Evolutionary conservation across 805 yeast genomes (phyloP).

Genomic region (Candida maris): DNA sequence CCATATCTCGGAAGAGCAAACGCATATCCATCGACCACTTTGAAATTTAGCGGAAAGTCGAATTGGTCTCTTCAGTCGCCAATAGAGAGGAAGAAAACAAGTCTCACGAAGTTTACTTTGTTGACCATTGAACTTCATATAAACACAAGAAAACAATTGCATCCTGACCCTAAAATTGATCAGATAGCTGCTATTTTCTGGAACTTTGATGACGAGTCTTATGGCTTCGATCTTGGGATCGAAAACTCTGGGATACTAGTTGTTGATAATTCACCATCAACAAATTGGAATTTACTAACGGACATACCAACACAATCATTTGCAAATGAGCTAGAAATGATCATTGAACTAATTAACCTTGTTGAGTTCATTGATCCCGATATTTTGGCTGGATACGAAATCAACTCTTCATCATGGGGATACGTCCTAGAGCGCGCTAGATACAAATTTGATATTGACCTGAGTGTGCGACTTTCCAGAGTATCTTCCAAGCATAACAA

Average conservation of each 20-base stretch:
- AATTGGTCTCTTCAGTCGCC: slow-evolving; percentile 29
- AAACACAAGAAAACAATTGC: slow-evolving; percentile 42
- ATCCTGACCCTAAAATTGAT: slow-evolving; percentile 68
- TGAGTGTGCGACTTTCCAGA: slow-evolving; percentile 60
- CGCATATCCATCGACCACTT: too few relatives aligned
- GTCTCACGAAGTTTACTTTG: slow-evolving; percentile 49
- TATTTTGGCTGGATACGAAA: slow-evolving; percentile 79
- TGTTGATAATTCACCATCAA: slow-evolving; percentile 3
- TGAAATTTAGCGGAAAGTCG: too few relatives aligned
- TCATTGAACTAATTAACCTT: slow-evolving; percentile 50
- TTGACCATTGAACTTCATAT: slow-evolving; percentile 68
- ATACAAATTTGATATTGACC: slow-evolving; percentile 43
- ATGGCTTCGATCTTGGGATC: slow-evolving; percentile 32
- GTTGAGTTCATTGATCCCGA: slow-evolving; percentile 79
- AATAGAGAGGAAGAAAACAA: slow-evolving; percentile 30
- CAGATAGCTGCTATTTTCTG: slow-evolving; percentile 59
- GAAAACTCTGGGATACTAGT: slow-evolving; percentile 37
- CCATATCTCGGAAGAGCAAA: too few relatives aligned
- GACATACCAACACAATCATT: slow-evolving; percentile 37
- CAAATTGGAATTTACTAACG: slow-evolving; percentile 14
- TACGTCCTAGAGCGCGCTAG: slow-evolving; percentile 67
- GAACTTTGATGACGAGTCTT: slow-evolving; percentile 47
- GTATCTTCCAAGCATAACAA: slow-evolving; percentile 46
- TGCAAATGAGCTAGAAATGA: slow-evolving; percentile 54
- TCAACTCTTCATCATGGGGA: slow-evolving; percentile 85